Percentiles rank a stretch among this genome's conserved stretches.
Evolutionary conservation across 78 protist genomes (phyloP).

Genomic region (Protostelium mycophagum): DNA sequence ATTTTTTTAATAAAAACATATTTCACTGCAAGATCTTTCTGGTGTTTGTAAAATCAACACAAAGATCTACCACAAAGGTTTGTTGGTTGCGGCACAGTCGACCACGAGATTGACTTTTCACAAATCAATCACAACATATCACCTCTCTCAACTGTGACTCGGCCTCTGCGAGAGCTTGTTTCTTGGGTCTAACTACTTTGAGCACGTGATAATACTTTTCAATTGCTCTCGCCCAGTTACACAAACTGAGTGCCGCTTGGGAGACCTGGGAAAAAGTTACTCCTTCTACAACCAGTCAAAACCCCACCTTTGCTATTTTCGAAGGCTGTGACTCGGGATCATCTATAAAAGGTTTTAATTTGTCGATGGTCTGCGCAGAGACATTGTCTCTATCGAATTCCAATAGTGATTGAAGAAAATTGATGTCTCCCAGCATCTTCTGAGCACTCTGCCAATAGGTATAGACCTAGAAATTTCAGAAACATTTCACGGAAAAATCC

Average conservation of each 20-base stretch:
- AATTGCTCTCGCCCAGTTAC: constrained; percentile 81
- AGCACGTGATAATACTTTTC: constrained; percentile 61
- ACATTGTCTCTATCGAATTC: constrained; percentile 62
- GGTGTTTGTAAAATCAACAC: too few species aligned
- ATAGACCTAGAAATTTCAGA: too few species aligned
- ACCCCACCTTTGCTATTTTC: constrained; percentile 21
- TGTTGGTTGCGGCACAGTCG: too few species aligned
- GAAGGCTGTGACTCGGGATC: constrained; percentile 41
- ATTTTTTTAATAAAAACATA: too few species aligned
- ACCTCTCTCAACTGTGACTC: constrained; percentile 41
- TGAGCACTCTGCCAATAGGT: constrained; percentile 61
- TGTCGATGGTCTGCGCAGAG: constrained; percentile 1
- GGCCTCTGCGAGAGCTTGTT: constrained; percentile 21
- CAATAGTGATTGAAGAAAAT: constrained; percentile 32
- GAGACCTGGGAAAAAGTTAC: neutral
- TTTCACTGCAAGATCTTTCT: too few species aligned
- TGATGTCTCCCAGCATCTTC: constrained; percentile 36
- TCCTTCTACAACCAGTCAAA: constrained; percentile 3
- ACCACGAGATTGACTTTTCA: too few species aligned
- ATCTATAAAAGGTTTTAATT: constrained; percentile 25
- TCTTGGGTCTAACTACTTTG: constrained; percentile 76
- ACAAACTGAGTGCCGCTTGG: constrained; percentile 73
- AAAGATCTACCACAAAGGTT: too few species aligned
- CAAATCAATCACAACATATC: too few species aligned
- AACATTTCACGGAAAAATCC: too few species aligned